Evolutionary conservation across 2,329 filamentous ascomycete species (phyloP).

Genomic region (Laburnicola sp.): DNA sequence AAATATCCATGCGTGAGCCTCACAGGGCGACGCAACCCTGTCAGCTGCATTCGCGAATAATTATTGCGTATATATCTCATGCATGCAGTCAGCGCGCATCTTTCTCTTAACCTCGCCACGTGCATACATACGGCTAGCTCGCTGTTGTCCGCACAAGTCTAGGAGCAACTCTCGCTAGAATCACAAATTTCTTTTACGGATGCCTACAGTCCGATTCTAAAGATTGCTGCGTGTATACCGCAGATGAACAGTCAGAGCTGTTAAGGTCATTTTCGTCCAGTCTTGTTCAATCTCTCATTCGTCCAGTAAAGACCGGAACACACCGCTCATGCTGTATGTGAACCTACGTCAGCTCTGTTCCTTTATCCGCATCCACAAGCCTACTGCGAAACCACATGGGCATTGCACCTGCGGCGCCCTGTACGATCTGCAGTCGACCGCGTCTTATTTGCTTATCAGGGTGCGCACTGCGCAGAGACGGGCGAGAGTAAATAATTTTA

Average conservation of each 20-base stretch:
- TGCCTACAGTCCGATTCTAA: slow-evolving; percentile 28
- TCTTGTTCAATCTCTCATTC: slow-evolving; percentile 46
- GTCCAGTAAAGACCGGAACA: slow-evolving; percentile 55
- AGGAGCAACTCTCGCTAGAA: slow-evolving; percentile 20
- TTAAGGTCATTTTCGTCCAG: slow-evolving; percentile 51
- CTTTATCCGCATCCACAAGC: no score
- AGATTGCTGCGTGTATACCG: slow-evolving; percentile 24
- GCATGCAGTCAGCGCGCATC: slow-evolving; percentile 4
- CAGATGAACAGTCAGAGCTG: slow-evolving; percentile 49
- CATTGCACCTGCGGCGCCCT: no score
- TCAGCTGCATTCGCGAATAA: background rate
- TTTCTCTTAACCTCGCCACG: background rate
- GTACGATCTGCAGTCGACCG: background rate
- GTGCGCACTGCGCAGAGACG: slow-evolving; percentile 61
- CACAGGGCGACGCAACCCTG: background rate
- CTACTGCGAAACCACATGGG: no score
- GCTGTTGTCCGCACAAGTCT: slow-evolving; percentile 24
- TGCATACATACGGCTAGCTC: background rate
- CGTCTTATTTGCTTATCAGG: slow-evolving; percentile 49
- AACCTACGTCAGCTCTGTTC: slow-evolving; percentile 47
- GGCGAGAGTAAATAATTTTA: slow-evolving; percentile 66
- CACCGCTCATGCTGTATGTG: slow-evolving; percentile 53
- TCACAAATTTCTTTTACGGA: slow-evolving; percentile 29
- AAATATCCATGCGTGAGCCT: slow-evolving; percentile 6
- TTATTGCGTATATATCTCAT: slow-evolving; percentile 6